These are phyloP conservation scores for Chromera velia DNA, from an alignment of 73 alveolate species.

Conservation along the genomic window DNA sequence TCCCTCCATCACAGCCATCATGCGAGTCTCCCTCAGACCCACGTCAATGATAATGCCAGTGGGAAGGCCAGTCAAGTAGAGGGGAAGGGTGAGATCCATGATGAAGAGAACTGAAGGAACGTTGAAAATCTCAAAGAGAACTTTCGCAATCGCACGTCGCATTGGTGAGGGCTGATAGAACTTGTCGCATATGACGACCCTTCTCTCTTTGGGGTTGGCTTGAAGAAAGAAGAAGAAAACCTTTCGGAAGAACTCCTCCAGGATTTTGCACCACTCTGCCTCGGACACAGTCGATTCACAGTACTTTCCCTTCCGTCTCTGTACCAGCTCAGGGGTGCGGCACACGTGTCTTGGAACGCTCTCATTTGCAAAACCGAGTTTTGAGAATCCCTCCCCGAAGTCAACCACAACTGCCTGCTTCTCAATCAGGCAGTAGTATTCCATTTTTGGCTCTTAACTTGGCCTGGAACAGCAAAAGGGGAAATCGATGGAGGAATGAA, in stretches of 20 bases:
- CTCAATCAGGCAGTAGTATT: background rate
- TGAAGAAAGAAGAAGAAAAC: background rate
- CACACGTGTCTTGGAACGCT: background rate
- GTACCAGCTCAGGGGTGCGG: background rate
- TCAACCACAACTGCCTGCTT: background rate
- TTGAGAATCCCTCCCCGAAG: background rate
- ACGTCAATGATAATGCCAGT: background rate
- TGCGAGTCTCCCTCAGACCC: background rate
- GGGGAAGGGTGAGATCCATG: background rate
- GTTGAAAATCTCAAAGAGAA: background rate
- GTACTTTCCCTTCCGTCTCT: background rate
- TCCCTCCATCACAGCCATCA: background rate
- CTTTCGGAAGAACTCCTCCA: background rate
- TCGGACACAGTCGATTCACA: background rate
- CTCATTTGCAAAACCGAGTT: background rate
- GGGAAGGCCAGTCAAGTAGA: background rate
- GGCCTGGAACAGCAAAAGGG: no score
- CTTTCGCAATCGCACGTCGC: background rate
- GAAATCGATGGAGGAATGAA: no score
- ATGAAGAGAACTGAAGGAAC: background rate
- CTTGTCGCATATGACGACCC: slow-evolving; percentile 3
- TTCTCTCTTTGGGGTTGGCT: background rate
- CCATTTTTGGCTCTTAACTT: no score
- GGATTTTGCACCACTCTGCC: background rate
- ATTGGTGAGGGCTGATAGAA: background rate